Conservation (phyloP, 1,284 basidiomycete species). For the Ceratobasidium sp. region DNA sequence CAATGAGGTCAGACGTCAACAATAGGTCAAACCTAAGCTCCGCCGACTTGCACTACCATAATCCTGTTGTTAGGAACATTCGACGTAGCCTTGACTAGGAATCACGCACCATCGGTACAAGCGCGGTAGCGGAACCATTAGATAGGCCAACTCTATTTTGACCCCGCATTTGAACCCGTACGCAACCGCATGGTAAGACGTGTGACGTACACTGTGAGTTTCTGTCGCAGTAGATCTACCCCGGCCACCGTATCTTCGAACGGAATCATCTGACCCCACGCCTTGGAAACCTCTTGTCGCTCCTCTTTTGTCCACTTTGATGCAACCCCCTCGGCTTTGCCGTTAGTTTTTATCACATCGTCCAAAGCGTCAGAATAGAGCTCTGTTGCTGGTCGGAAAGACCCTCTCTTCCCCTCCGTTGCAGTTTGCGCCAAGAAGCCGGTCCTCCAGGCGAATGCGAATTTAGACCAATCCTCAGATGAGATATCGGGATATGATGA, state of each 20-base stretch:
- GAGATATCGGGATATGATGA: constrained; percentile 36
- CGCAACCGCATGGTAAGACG: background rate
- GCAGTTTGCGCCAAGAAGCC: constrained; percentile 41
- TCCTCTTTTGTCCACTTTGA: constrained; percentile 29
- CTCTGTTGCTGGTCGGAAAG: constrained; percentile 40
- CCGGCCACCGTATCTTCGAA: constrained; percentile 49
- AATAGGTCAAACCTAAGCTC: constrained; percentile 53
- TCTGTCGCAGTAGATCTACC: constrained; percentile 47
- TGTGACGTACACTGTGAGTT: constrained; percentile 45
- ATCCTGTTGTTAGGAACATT: background rate
- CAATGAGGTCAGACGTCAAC: constrained; percentile 54
- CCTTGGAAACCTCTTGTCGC: constrained; percentile 28
- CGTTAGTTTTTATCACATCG: constrained; percentile 40
- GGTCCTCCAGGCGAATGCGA: constrained; percentile 48
- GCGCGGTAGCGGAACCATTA: constrained; percentile 49
- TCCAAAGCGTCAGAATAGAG: constrained; percentile 46
- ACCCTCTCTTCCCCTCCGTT: constrained; percentile 25
- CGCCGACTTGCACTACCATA: constrained; percentile 51
- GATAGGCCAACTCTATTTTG: constrained; percentile 50
- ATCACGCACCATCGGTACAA: constrained; percentile 51
- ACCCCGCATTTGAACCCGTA: background rate
- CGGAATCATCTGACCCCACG: constrained; percentile 42
- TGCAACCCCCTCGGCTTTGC: constrained; percentile 31
- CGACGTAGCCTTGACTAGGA: background rate
- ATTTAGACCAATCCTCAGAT: constrained; percentile 33